phyloP scores from a whole-genome alignment of 1,139 yeast species.

The Magnusiomyces magnusii region DNA sequence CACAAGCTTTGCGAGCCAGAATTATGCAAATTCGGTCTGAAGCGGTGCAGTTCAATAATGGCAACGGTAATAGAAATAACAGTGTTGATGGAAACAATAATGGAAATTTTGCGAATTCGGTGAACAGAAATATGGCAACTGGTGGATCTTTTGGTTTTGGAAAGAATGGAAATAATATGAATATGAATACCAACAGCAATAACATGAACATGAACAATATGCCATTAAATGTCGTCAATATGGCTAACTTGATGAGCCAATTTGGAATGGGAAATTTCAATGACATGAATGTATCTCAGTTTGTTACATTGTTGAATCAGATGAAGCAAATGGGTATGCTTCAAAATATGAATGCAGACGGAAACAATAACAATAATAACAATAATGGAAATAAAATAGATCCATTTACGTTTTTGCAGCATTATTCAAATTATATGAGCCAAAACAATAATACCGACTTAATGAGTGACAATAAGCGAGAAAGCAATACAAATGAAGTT shows the following conservation, averaged over 20 bases:
- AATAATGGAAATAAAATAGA: neutral
- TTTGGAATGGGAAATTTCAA: neutral
- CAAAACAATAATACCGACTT: no score
- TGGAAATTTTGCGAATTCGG: neutral
- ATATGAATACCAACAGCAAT: neutral
- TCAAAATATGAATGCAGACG: neutral
- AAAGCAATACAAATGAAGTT: no score
- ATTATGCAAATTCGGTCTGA: slow-evolving; percentile 13
- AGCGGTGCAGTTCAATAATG: neutral
- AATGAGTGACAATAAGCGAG: no score
- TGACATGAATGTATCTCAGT: neutral
- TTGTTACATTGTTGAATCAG: neutral
- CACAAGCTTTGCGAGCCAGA: slow-evolving; percentile 12
- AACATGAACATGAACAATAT: neutral
- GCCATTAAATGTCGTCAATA: neutral
- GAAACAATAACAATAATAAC: neutral
- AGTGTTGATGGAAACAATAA: neutral
- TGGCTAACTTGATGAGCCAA: neutral
- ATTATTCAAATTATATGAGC: neutral
- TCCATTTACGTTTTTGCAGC: neutral
- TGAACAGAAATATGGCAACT: neutral
- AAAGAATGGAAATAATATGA: neutral
- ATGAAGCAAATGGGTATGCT: neutral
- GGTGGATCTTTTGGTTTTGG: neutral
- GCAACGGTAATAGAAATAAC: neutral